Conservation (phyloP, 2,329 filamentous ascomycete species). For the Cyphellophora attinorum region DNA sequence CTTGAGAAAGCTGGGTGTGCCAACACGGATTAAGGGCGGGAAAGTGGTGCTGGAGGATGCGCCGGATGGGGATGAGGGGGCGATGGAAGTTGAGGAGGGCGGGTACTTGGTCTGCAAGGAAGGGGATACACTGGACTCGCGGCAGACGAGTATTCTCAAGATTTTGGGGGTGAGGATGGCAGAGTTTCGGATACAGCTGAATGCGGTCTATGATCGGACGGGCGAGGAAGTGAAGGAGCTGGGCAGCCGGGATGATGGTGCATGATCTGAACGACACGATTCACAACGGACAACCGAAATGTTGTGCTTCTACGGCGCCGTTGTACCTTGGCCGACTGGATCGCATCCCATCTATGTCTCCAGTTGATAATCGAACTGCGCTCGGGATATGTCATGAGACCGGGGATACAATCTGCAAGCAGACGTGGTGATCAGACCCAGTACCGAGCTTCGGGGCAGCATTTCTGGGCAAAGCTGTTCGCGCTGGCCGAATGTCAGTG, state of each 20-base stretch:
- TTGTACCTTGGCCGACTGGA: too few species aligned
- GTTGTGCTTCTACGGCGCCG: too few species aligned
- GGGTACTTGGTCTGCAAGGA: slow-evolving; percentile 73
- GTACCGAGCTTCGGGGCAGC: too few species aligned
- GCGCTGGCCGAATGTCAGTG: too few species aligned
- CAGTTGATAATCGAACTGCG: too few species aligned
- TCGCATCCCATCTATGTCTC: too few species aligned
- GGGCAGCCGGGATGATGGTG: slow-evolving; percentile 33
- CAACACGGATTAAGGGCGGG: slow-evolving; percentile 79
- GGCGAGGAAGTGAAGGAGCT: slow-evolving; percentile 31
- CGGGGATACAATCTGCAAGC: too few species aligned
- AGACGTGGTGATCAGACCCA: too few species aligned
- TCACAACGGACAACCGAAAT: too few species aligned
- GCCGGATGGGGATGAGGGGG: slow-evolving; percentile 33
- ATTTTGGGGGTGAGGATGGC: slow-evolving; percentile 83
- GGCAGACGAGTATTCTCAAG: slow-evolving; percentile 90
- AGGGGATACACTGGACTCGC: slow-evolving; percentile 75
- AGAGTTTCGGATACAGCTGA: slow-evolving; percentile 75
- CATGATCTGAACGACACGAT: too few species aligned
- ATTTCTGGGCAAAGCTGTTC: too few species aligned
- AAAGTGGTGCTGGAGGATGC: slow-evolving; percentile 64
- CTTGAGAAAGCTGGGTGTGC: slow-evolving; percentile 78
- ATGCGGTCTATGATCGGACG: slow-evolving; percentile 50
- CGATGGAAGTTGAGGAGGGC: slow-evolving; percentile 29
- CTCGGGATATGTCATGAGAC: too few species aligned